Conservation (phyloP, 768 basidiomycete species). For the Leccinum subtestaceum region DNA sequence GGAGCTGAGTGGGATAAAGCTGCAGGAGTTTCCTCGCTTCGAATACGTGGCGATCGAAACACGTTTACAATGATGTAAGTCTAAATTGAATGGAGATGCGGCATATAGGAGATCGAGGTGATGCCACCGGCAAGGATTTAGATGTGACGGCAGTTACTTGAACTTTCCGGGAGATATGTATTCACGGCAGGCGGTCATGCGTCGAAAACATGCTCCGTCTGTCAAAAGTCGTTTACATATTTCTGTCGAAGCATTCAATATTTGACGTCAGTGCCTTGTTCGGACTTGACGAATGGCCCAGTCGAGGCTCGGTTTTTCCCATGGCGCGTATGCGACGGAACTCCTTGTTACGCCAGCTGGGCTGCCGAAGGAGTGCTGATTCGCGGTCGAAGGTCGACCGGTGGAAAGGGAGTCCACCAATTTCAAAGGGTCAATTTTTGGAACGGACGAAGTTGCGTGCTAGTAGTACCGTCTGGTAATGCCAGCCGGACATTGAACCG, state of each 20-base stretch:
- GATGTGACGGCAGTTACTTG: constrained; percentile 3
- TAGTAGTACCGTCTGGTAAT: background rate
- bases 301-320: background rate
- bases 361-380: constrained; percentile 6
- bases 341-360: background rate
- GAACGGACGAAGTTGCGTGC: background rate
- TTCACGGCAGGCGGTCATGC: background rate
- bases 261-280: background rate
- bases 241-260: background rate
- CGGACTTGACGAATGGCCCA: background rate
- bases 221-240: background rate
- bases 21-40: constrained; percentile 16
- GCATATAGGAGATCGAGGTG: background rate
- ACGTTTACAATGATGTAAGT: background rate
- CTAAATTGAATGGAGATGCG: background rate
- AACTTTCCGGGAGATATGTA: background rate
- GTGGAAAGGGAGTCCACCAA: background rate
- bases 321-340: background rate
- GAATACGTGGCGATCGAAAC: constrained; percentile 1
- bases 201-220: background rate
- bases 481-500: background rate
- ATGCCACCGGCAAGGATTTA: background rate
- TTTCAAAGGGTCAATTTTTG: background rate
- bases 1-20: background rate
- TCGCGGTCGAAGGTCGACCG: background rate